A percentile compares a stretch with the other conserved stretches of the same genome.
Conservation (phyloP, 306 rosid genomes). For the Comarum palustre region DNA sequence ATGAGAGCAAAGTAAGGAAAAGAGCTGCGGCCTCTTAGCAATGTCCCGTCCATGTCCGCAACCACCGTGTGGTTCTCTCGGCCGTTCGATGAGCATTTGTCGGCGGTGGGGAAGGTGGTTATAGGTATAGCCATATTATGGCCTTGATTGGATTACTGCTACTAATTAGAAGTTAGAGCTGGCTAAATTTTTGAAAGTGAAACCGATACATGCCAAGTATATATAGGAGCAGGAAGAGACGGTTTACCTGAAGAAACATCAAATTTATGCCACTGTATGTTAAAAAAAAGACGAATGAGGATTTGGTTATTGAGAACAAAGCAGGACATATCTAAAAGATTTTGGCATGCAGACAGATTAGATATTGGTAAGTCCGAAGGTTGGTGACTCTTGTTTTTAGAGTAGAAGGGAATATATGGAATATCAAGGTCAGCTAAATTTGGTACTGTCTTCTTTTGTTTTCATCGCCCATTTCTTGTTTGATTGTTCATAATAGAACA, state of each 20-base stretch:
- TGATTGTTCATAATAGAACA: background rate
- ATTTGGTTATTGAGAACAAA: conserved; percentile 15
- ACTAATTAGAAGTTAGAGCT: background rate
- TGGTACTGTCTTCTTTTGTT: conserved; percentile 18
- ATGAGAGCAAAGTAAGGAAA: conserved; percentile 77
- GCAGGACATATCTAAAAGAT: conserved; percentile 23
- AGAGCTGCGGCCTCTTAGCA: conserved; percentile 68
- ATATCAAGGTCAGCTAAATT: background rate
- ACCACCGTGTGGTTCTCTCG: conserved; percentile 73
- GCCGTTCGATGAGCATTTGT: conserved; percentile 52
- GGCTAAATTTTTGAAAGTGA: background rate
- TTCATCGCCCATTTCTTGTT: conserved; percentile 13
- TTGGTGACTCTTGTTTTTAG: conserved; percentile 27
- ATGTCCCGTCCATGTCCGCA: conserved; percentile 84
- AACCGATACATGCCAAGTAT: background rate
- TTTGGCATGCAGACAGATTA: background rate
- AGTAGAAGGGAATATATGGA: conserved; percentile 3
- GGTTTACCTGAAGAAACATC: background rate
- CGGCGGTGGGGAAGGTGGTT: conserved; percentile 45
- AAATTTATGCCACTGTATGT: background rate
- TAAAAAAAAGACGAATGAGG: conserved; percentile 8
- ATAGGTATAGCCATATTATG: conserved; percentile 11
- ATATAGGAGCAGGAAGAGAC: conserved; percentile 3
- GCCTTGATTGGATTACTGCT: background rate
- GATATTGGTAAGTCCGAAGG: conserved; percentile 31